A percentile compares a stretch with the other conserved stretches of the same genome.
phyloP scores from a whole-genome alignment of 108 stramenopile species.

The Cylindrotheca closterium region DNA sequence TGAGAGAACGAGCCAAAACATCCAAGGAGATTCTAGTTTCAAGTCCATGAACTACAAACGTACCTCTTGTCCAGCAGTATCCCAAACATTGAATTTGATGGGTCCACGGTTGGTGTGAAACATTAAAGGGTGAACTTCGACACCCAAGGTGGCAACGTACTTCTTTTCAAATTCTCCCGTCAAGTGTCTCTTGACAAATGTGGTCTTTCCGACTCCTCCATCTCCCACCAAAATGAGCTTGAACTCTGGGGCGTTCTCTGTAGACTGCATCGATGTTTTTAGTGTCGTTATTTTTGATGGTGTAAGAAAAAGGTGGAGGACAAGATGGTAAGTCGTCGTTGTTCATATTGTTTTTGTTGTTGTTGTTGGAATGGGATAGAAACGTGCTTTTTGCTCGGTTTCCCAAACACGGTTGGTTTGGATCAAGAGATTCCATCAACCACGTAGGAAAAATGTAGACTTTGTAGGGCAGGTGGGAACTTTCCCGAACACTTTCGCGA shows the following conservation, averaged over 20 bases:
- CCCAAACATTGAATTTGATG: conserved; percentile 99
- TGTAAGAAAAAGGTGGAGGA: too few species aligned
- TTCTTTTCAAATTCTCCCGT: conserved; percentile 99
- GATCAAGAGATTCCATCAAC: too few species aligned
- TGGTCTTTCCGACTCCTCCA: conserved; percentile 98
- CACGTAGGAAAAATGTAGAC: too few species aligned
- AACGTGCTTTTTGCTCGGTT: too few species aligned
- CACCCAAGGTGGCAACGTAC: conserved; percentile 95
- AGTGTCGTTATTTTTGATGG: too few species aligned
- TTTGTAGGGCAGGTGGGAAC: too few species aligned
- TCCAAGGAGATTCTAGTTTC: neutral
- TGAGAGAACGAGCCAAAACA: neutral
- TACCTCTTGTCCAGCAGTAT: conserved; percentile 98
- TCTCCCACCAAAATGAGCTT: conserved; percentile 99
- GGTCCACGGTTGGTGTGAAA: conserved; percentile 99
- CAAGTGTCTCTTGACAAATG: conserved; percentile 99
- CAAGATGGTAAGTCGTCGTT: too few species aligned
- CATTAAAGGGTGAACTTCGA: conserved; percentile 95
- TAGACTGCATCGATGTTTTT: conserved; percentile 3
- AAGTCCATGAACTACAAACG: neutral
- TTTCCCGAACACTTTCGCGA: too few species aligned
- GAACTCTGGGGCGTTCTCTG: conserved; percentile 83
- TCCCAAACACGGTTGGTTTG: too few species aligned
- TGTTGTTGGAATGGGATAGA: too few species aligned
- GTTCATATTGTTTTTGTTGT: neutral